Percentiles rank a stretch among this genome's conserved stretches.
phyloP scores from a whole-genome alignment of 129 eudicot species.

The Glebionis coronaria region DNA sequence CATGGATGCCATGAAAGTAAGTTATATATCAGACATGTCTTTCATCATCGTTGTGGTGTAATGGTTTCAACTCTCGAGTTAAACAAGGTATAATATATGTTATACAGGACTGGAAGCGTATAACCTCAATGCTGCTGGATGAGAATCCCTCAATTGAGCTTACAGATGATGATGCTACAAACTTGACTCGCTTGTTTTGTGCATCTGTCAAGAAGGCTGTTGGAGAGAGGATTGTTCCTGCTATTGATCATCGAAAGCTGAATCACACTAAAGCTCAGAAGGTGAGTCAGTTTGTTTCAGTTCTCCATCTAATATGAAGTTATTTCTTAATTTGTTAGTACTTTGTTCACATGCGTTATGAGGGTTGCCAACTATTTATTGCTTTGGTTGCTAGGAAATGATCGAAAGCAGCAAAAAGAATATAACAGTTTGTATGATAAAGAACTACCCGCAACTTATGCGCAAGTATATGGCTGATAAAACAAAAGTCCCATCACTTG shows the following conservation, averaged over 20 bases:
- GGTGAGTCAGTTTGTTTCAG: too few species aligned
- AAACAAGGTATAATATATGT: conserved; percentile 2
- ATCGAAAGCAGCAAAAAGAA: conserved; percentile 61
- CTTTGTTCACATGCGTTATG: not conserved
- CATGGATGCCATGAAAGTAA: conserved; percentile 97
- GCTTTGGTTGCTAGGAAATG: conserved; percentile 53
- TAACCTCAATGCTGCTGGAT: conserved; percentile 74
- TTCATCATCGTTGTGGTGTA: not conserved
- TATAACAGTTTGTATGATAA: conserved; percentile 78
- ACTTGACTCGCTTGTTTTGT: conserved; percentile 68
- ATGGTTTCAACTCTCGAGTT: not conserved
- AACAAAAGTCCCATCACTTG: conserved; percentile 73
- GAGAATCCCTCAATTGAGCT: conserved; percentile 84
- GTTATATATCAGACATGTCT: conserved; percentile 23
- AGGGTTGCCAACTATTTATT: too few species aligned
- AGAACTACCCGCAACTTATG: too few species aligned
- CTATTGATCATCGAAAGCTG: conserved; percentile 69
- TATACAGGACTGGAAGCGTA: conserved; percentile 91
- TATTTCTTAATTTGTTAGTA: not conserved
- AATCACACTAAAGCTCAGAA: conserved; percentile 72
- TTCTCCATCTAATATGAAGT: too few species aligned
- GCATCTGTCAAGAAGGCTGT: conserved; percentile 89
- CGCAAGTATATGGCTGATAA: conserved; percentile 89
- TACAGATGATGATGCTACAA: conserved; percentile 86
- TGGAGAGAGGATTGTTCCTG: conserved; percentile 95